phyloP scores from a whole-genome alignment of 2,329 filamentous ascomycete species.

The Pezicula neosporulosa region DNA sequence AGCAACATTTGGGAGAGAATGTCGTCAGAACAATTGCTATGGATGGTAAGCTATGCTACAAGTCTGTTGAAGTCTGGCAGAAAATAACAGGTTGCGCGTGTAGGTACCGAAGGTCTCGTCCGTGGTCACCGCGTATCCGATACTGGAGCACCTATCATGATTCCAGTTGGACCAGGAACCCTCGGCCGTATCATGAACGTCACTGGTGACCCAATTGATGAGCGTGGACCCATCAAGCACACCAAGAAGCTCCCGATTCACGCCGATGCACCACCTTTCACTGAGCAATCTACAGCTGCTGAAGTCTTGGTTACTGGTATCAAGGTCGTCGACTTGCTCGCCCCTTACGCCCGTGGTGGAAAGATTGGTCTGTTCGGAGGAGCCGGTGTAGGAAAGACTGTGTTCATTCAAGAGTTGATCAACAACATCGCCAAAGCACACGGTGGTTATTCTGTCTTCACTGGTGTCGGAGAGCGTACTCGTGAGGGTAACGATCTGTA shows the following conservation, averaged over 20 bases:
- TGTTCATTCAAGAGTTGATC: conserved; percentile 99
- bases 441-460: conserved; percentile 99
- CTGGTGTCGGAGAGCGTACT: conserved; percentile 99
- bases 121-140: conserved; percentile 83
- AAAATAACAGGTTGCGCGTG: conserved; percentile 19
- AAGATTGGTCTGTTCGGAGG: conserved; percentile 99
- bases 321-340: conserved; percentile 99
- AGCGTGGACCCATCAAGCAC: conserved; percentile 96
- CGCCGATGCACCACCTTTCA: conserved; percentile 87
- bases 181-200: conserved; percentile 99
- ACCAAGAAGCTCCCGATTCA: conserved; percentile 88
- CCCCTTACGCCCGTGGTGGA: conserved; percentile 99
- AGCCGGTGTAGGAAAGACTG: conserved; percentile 99
- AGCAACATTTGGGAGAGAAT: conserved; percentile 99
- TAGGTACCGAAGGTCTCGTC: conserved; percentile 98
- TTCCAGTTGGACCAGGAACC: conserved; percentile 89
- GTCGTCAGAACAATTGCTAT: conserved; percentile 99
- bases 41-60: conserved; percentile 76
- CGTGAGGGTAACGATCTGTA: conserved; percentile 99
- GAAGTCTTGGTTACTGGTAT: conserved; percentile 99
- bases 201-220: conserved; percentile 99
- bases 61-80: conserved; percentile 6
- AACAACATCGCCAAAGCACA: conserved; percentile 99
- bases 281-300: conserved; percentile 91
- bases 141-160: conserved; percentile 92